Evolutionary conservation across 1,284 basidiomycete genomes (phyloP), one percentile per base, ranked within the genome.

Genomic region (Takashimella koratensis): DNA sequence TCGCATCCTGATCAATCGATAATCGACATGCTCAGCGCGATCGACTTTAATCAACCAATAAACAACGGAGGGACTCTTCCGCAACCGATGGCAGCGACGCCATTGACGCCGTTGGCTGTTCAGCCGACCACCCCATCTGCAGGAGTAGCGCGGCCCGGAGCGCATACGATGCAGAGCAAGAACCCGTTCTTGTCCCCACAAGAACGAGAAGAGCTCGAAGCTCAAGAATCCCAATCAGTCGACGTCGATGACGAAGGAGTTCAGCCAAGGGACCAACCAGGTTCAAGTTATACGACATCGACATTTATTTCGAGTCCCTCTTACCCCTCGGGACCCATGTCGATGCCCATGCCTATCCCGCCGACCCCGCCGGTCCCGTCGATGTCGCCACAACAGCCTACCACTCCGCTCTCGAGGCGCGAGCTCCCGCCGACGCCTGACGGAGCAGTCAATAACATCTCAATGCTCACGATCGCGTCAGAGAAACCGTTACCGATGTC

Each of bases 151-250:
- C 13, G 16, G 20, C 42, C 21, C 12, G 42, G 10, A 16, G 42
- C 42, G 30, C 30, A 16, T 8, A 36, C 30, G 10, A 45, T 75
- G 39, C 60, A 68, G 52, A 73, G 71, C 56, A 68, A 67, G 12
- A 75, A 75, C 49, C 73, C 70, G 1, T 73, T 70, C 64, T 84
- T 56, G 79, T 84, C 73, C 83, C 87, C 3, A 79, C 82, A 64
- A 81, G 90, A 76, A 86, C 86, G 2, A 85, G 86, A 22, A 84
- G 85, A 59, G 84, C 78, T 63, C 20, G 41, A 54, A 51, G 48
- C 49, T 19, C 46, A 52, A 61, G 42, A 57, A 42, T n/a, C n/a
- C n/a, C n/a, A n/a, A n/a, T n/a, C n/a, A n/a, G n/a, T n/a, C n/a
- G 43, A 61, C 56, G 19, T 16, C 13, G 41, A 21, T 30, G 45